These are phyloP conservation scores for Posidonia oceanica DNA, from an alignment of 116 monocot species.

Conservation along the genomic window DNA sequence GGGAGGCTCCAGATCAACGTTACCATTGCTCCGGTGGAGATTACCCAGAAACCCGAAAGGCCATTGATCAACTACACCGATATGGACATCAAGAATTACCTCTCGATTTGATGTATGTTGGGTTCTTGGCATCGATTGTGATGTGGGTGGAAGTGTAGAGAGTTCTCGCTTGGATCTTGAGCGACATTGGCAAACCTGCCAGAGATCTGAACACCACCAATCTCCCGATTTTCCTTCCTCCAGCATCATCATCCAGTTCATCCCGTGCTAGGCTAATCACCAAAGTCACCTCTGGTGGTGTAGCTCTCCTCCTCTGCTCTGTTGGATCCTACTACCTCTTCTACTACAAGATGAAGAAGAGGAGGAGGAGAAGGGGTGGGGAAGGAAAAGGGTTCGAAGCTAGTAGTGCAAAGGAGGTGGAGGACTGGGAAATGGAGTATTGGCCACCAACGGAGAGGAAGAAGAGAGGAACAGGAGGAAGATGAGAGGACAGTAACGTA, in stretches of 20 bases:
- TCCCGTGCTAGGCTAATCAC: not conserved
- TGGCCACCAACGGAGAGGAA: conserved; percentile 9
- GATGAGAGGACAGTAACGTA: too few species aligned
- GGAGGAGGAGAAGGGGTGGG: not conserved
- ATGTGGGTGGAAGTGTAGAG: too few species aligned
- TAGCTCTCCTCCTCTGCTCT: too few species aligned
- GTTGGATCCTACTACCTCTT: too few species aligned
- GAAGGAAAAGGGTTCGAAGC: conserved; percentile 3
- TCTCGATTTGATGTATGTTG: too few species aligned
- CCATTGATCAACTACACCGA: conserved; percentile 22
- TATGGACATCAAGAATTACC: not conserved
- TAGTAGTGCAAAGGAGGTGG: not conserved
- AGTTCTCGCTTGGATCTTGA: too few species aligned
- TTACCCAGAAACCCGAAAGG: conserved; percentile 10
- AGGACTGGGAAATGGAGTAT: conserved; percentile 35
- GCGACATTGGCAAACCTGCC: too few species aligned
- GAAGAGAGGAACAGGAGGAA: too few species aligned
- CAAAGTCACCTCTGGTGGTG: not conserved
- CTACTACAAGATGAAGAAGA: not conserved
- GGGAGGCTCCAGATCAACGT: conserved; percentile 15
- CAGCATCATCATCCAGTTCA: too few species aligned
- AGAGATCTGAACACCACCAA: not conserved
- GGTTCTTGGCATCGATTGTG: too few species aligned
- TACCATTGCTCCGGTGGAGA: conserved; percentile 23
- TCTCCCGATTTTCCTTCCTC: too few species aligned